A percentile compares a stretch with the other conserved stretches of the same genome.
These are phyloP conservation scores for Lactarius tabidus DNA, from an alignment of 768 basidiomycete species.

Conservation along the genomic window DNA sequence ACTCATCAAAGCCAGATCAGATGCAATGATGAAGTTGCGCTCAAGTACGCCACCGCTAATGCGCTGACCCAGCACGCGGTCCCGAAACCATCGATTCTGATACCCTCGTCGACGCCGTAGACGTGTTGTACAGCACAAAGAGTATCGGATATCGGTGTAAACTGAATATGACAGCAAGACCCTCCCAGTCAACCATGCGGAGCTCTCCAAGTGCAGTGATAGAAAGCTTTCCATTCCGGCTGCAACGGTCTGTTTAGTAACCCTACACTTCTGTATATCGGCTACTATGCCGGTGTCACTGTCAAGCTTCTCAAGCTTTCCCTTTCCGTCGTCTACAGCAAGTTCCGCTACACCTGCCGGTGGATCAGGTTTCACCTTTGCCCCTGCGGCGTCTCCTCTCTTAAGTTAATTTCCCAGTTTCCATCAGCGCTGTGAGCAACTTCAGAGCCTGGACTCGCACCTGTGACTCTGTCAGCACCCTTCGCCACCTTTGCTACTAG, in stretches of 20 bases:
- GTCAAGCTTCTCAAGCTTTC: slow-evolving; percentile 37
- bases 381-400: slow-evolving; percentile 22
- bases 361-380: slow-evolving; percentile 26
- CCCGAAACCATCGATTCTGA: slow-evolving; percentile 62
- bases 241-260: not conserved
- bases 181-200: slow-evolving; percentile 14
- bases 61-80: slow-evolving; percentile 61
- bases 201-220: not conserved
- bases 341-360: slow-evolving; percentile 30
- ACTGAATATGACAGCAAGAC: slow-evolving; percentile 47
- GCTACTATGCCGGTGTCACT: slow-evolving; percentile 38
- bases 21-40: slow-evolving; percentile 29
- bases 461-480: not conserved
- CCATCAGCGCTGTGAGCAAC: not conserved
- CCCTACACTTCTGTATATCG: slow-evolving; percentile 3
- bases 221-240: slow-evolving; percentile 2
- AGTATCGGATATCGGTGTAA: slow-evolving; percentile 49
- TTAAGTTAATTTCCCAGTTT: slow-evolving; percentile 13
- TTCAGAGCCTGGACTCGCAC: slow-evolving; percentile 7
- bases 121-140: slow-evolving; percentile 55
- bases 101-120: slow-evolving; percentile 59
- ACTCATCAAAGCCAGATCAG: slow-evolving; percentile 13
- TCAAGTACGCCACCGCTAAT: slow-evolving; percentile 61
- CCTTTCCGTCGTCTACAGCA: slow-evolving; percentile 29
- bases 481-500: slow-evolving; percentile 1